These are phyloP conservation scores for Globisporangium uncinulatum DNA, from an alignment of 352 stramenopile genomes.

Conservation along the genomic window DNA sequence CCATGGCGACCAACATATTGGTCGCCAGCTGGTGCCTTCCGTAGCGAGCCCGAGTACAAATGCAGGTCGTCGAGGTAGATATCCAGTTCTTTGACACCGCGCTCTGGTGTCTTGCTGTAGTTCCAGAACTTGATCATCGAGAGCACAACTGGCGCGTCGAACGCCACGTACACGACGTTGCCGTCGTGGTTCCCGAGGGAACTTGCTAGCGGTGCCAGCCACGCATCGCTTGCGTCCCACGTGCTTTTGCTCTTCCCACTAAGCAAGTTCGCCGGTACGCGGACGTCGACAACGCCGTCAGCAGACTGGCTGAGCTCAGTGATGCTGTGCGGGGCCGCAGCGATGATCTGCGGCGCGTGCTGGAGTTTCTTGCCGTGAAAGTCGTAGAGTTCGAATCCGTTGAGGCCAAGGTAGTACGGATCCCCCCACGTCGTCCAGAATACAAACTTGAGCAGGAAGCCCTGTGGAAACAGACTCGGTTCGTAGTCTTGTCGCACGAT, in stretches of 20 bases:
- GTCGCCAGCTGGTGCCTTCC: constrained; percentile 30
- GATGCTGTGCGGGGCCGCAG: constrained; percentile 55
- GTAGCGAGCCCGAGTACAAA: constrained; percentile 62
- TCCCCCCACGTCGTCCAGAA: constrained; percentile 82
- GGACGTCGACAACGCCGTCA: constrained; percentile 17
- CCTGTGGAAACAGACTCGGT: constrained; percentile 67
- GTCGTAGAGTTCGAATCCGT: constrained; percentile 80
- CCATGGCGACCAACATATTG: constrained; percentile 21
- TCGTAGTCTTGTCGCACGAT: constrained; percentile 86
- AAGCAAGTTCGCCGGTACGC: constrained; percentile 57
- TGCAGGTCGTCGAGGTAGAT: constrained; percentile 87
- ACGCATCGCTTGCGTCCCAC: constrained; percentile 65
- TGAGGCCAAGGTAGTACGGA: constrained; percentile 79
- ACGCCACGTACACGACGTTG: constrained; percentile 71
- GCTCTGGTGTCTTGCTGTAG: constrained; percentile 81
- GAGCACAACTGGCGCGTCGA: constrained; percentile 61
- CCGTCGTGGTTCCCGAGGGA: constrained; percentile 46
- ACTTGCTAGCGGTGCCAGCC: constrained; percentile 66
- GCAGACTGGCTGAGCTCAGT: constrained; percentile 25
- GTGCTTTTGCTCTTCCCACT: constrained; percentile 70
- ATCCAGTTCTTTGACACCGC: constrained; percentile 77
- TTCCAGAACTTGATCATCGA: constrained; percentile 89
- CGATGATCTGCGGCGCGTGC: constrained; percentile 27
- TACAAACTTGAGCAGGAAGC: constrained; percentile 81
- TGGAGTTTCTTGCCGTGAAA: constrained; percentile 33